Evolutionary conservation across 1,284 basidiomycete species (phyloP), one percentile per base, ranked within the genome.

Genomic region (Austroboletus sp.): DNA sequence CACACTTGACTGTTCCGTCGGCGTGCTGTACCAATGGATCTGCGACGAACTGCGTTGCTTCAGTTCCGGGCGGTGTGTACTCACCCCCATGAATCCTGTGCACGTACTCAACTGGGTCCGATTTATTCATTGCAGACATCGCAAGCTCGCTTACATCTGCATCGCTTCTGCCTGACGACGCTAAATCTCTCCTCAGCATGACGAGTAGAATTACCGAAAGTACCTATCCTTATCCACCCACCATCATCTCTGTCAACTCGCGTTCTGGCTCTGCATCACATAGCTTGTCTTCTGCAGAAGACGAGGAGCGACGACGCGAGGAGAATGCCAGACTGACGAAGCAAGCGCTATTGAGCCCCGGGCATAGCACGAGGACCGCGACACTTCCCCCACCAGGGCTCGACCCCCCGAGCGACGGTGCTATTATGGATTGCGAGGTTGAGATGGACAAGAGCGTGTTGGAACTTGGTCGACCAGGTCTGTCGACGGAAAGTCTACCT

Each of bases 401-500:
- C 8, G 42, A 38, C 5, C 16, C 15, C 1, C 45, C 50, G 25
- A 30, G 46, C 15, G 49, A 39, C 26, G 43, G 42, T 11, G 15
- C 15, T 3, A 4, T 37, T 10, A 52, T 49, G 9, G 43, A 41
- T 2, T 36, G 32, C 10, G 50, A 45, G 29, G 17, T 43, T 25
- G 55, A 65, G 17, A 44, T 47, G 48, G 61, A 63, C 41, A 57
- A 66, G 59, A 63, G 61, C 12, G 64, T 63, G 11, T 39, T 64
- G 44, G 42, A 41, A 32, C 45, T 66, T 26, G 60, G 56, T 15
- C 50, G 65, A 5, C 65, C 65, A 13, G 49, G 57, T 13, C 36
- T 52, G 21, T 66, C 65, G 12, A 65, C 61, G 2, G 63, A 64
- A 42, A 66, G 65, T 50, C 42, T 63, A 12, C 60, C 60, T 23